These are phyloP conservation scores for Angomonas deanei DNA, from an alignment of 208 protist genomes.

Conservation along the genomic window DNA sequence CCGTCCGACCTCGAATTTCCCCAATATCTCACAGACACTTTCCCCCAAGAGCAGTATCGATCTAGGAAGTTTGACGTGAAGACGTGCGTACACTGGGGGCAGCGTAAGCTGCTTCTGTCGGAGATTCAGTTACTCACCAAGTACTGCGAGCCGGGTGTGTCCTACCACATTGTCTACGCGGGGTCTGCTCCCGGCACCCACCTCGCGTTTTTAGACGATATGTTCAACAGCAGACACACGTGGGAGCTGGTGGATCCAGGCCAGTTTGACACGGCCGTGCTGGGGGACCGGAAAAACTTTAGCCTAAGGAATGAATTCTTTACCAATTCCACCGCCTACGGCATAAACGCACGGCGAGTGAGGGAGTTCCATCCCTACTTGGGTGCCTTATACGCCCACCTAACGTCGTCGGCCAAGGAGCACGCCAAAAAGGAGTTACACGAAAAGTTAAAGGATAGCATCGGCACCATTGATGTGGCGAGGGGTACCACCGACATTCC, in stretches of 20 bases:
- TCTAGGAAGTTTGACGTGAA: conserved; percentile 83
- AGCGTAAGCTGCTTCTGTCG: conserved; percentile 94
- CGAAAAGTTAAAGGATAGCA: conserved; percentile 50
- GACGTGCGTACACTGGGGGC: conserved; percentile 93
- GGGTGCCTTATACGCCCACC: conserved; percentile 37
- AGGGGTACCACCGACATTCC: conserved; percentile 84
- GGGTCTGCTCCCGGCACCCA: conserved; percentile 94
- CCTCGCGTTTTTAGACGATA: conserved; percentile 81
- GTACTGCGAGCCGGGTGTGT: conserved; percentile 56
- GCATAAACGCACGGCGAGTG: conserved; percentile 78
- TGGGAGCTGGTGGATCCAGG: conserved; percentile 94
- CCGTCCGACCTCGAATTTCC: conserved; percentile 72
- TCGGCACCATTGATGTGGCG: conserved; percentile 82
- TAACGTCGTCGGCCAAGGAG: not conserved
- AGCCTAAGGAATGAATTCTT: conserved; percentile 92
- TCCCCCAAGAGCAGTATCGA: conserved; percentile 77
- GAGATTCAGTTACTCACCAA: conserved; percentile 93
- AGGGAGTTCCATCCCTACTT: conserved; percentile 51
- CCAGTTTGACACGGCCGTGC: conserved; percentile 72
- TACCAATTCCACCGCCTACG: conserved; percentile 90
- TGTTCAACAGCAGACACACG: conserved; percentile 79
- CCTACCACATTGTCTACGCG: conserved; percentile 93
- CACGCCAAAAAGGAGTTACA: conserved; percentile 57
- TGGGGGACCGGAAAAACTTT: conserved; percentile 66
- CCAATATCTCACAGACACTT: conserved; percentile 49